Evolutionary conservation across 75 land plant species (phyloP), one percentile per base, ranked within the genome.

Genomic region (Gnetum montanum): DNA sequence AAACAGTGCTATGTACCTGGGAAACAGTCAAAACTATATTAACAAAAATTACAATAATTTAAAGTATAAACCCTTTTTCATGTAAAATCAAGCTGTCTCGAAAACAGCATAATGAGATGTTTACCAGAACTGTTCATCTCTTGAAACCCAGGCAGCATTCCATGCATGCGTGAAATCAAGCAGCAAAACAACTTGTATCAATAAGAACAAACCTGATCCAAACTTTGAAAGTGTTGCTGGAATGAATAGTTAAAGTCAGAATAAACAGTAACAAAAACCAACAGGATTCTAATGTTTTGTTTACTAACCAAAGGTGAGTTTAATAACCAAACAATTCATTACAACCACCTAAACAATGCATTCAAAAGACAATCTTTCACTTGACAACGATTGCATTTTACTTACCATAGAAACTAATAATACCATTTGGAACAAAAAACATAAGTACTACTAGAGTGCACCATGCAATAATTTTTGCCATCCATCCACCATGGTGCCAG

Each of bases 401-500:
- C 87, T 71, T 33, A 93, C 98, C 98, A 69, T 94, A 94, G 4
- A 82, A 64, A 40, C 72, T 54, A 15, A 86, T 67, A 34, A 94
- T 62, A 26, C 72, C 61, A 63, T 94, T 83, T 31, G 98, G 98
- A 16, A 94, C 54, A 60, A 94, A 94, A 63, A 94, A 90, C 98
- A 90, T 90, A 46, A 94, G 77, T 20, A 85, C 45, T 26, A 78
- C 53, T 25, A 83, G 68, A 60, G 83, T 75, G 48, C 56, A 46
- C 98, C 98, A 94, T 6, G 78, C 57, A 31, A 85, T 58, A 53
- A 94, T 66, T 67, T 94, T 94, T 44, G 67, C 85, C 66, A 76
- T 78, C 98, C 98, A 94, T 53, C 96, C 96, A 49, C 96, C 98
- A 83, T 94, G 98, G 19, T 94, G 98, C 98, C 77, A 75, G 31